phyloP scores from a whole-genome alignment of 2,329 filamentous ascomycete genomes.

The Remersonia thermophila region DNA sequence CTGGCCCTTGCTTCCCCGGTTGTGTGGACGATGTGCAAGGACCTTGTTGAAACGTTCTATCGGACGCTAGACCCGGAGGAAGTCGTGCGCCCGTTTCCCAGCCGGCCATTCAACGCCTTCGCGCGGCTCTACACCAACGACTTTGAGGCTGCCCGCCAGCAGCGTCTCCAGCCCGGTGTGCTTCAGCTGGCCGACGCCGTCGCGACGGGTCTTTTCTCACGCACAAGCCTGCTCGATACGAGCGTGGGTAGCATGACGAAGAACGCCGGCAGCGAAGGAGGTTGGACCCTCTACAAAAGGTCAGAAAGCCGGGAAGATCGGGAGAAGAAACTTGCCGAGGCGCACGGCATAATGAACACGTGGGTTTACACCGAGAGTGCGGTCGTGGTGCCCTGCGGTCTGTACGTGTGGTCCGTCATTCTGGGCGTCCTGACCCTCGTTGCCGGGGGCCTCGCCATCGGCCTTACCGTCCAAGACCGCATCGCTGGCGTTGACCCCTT shows the following conservation, averaged over 20 bases:
- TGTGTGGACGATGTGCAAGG: not conserved
- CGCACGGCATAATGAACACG: not conserved
- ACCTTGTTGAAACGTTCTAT: not conserved
- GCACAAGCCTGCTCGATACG: not conserved
- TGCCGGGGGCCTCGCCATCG: slow-evolving; percentile 17
- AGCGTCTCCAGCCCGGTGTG: not conserved
- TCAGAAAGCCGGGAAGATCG: not conserved
- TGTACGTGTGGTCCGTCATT: slow-evolving; percentile 6
- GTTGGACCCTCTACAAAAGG: too few relatives aligned
- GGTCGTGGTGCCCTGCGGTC: slow-evolving; percentile 1
- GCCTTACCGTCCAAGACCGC: slow-evolving; percentile 17
- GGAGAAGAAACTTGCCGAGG: not conserved
- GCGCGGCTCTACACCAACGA: slow-evolving; percentile 6
- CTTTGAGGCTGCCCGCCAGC: not conserved
- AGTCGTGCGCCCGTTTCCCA: not conserved
- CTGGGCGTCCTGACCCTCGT: slow-evolving; percentile 8
- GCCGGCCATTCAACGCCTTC: slow-evolving; percentile 2
- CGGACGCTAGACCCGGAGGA: not conserved
- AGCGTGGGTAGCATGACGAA: not conserved
- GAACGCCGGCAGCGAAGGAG: not conserved
- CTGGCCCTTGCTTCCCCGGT: not conserved
- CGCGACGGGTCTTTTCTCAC: not conserved
- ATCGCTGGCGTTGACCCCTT: slow-evolving; percentile 23
- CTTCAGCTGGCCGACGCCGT: slow-evolving; percentile 1
- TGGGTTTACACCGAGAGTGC: slow-evolving; percentile 7